Base-by-base conservation (phyloP, 805 yeast genomes). In the Candida tibetensis region DNA sequence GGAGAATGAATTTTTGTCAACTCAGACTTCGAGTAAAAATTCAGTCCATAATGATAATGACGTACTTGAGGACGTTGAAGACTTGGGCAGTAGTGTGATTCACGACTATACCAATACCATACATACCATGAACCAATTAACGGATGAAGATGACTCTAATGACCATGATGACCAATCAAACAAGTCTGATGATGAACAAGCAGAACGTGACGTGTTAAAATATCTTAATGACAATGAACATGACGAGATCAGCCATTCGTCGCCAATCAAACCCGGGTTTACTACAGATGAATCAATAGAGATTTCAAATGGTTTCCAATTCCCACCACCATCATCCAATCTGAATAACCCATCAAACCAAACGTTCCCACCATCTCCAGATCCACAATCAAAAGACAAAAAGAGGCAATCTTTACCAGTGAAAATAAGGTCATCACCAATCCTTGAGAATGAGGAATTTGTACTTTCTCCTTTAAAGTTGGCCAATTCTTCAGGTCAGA, bases 381-480 rank as follows among this genome's bases (percentile, higher is more conserved):
- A 62, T 33, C 65, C 66, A 9, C 39, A 39, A 21, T 44, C 57
- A 4, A 56, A 51, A 26, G 40, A 44, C 9, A 40, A 39, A 35
- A 62, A 64, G 39, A 45, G 72, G 27, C 66, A 53, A 45, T 64
- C 71, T 4, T 49, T 67, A 28, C 72, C 72, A 3, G 53, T 55
- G 8, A 52, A 52, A 33, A 47, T 64, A 35, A 57, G 57, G 34
- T 32, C 49, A 8, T 42, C 50, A 2, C 51, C 56, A 5, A 39
- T 18, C 14, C 41, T 46, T n/a, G 57, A 55, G 12, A 53, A 53
- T 15, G 57, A 53, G 13, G 64, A 65, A 9, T 69, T 69, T 47
- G 63, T 67, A 26, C 57, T 67, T 28, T 65, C 71, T 12, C 74
- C 74, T 3, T 58, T 69, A 33, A 69, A 69, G 39, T 49, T 69